These are phyloP conservation scores for Hypoxylon sp. DNA, from an alignment of 2,329 filamentous ascomycete genomes.

Conservation along the genomic window DNA sequence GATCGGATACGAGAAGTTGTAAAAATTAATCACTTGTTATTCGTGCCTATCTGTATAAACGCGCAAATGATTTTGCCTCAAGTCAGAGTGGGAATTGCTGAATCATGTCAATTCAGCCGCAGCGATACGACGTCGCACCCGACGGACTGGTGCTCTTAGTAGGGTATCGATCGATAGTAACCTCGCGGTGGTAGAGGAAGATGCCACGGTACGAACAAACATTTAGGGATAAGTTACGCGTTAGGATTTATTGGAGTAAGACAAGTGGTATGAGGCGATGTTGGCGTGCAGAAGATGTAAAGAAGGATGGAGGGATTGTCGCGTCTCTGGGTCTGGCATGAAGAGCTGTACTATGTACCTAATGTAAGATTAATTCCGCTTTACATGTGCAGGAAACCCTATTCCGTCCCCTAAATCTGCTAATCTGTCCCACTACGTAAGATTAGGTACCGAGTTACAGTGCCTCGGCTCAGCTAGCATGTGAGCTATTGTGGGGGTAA, in stretches of 20 bases:
- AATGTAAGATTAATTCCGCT: slow-evolving; percentile 30
- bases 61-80: slow-evolving; percentile 11
- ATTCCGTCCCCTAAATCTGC: slow-evolving; percentile 3
- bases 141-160: slow-evolving; percentile 6
- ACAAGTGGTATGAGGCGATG: neutral
- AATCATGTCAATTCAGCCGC: slow-evolving; percentile 28
- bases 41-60: slow-evolving; percentile 9
- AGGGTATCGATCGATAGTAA: slow-evolving; percentile 17
- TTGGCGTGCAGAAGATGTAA: neutral
- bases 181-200: slow-evolving; percentile 20
- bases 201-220: slow-evolving; percentile 26
- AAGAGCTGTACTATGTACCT: too few relatives aligned
- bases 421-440: slow-evolving; percentile 36
- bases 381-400: slow-evolving; percentile 24
- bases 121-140: slow-evolving; percentile 36
- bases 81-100: slow-evolving; percentile 6
- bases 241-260: slow-evolving; percentile 1
- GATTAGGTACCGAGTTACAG: slow-evolving; percentile 26
- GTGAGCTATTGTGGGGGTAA: slow-evolving; percentile 32
- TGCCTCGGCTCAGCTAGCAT: slow-evolving; percentile 38
- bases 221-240: slow-evolving; percentile 17
- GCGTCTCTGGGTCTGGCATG: slow-evolving; percentile 29
- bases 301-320: slow-evolving; percentile 10
- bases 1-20: neutral
- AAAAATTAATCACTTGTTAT: neutral